Conservation (phyloP, 2,329 filamentous ascomycete species). For the Hysterium pulicare region DNA sequence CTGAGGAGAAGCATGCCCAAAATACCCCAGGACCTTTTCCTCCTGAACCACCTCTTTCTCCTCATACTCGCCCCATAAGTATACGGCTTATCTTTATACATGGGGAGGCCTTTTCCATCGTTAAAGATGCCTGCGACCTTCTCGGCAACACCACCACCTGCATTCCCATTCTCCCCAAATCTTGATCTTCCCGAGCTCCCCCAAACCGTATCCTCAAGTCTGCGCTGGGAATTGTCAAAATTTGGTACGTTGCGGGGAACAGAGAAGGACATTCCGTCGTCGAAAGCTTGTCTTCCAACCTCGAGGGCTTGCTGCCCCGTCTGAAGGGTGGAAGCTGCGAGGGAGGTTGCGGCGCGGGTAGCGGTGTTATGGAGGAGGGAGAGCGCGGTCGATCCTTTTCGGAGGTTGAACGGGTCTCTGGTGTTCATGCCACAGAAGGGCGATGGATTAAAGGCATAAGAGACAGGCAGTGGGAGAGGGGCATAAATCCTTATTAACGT, state of each 20-base stretch:
- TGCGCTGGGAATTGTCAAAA: conserved; percentile 40
- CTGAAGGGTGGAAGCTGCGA: conserved; percentile 19
- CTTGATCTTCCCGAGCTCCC: conserved; percentile 23
- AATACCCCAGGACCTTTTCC: conserved; percentile 58
- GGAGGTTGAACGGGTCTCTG: conserved; percentile 46
- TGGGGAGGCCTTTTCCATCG: conserved; percentile 65
- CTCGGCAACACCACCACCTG: conserved; percentile 47
- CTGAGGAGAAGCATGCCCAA: conserved; percentile 54
- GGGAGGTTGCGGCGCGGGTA: conserved; percentile 20
- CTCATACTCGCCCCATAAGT: conserved; percentile 55
- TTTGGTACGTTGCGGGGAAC: conserved; percentile 42
- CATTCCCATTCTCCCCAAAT: conserved; percentile 6
- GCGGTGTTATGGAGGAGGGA: conserved; percentile 30
- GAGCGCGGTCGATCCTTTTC: conserved; percentile 31
- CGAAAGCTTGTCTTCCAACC: conserved; percentile 19
- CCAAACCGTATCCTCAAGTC: conserved; percentile 42
- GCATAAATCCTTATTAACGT: background rate
- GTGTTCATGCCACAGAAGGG: conserved; percentile 39
- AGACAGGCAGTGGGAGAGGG: background rate
- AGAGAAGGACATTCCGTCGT: conserved; percentile 42
- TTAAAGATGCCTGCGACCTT: conserved; percentile 65
- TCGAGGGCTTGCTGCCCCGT: conserved; percentile 32
- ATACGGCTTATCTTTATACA: conserved; percentile 99
- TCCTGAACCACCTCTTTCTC: conserved; percentile 58
- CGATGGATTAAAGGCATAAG: background rate